Evolutionary conservation across 257 asterid species (phyloP), one percentile per base, ranked within the genome.

Genomic region (Solanum bulbocastanum): DNA sequence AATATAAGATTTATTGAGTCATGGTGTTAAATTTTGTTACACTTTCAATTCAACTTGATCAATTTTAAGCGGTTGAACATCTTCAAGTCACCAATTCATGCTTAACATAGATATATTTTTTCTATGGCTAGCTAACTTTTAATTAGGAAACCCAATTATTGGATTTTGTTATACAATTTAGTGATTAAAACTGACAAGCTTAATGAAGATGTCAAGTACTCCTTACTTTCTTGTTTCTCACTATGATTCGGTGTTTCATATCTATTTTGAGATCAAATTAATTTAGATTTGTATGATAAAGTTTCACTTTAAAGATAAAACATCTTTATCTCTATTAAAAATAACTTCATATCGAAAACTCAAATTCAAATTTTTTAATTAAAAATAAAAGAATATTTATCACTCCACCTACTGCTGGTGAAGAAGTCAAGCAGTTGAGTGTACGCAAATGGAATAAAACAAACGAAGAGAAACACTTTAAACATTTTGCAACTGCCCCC

Each of bases 311-410:
- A n/a, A 62, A 23, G 15, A 10, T 62, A 62, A 62, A 60, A 23
- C 0, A 2, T 62, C 8, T n/a, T 62, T 62, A 62, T 2, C 2
- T 62, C 4, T n/a, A 62, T 0, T n/a, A 62, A 62, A n/a, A 62
- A 5, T 4, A 62, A n/a, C 0, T n/a, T 0, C 1, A 62, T 62
- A 62, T n/a, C 8, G 0, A 10, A 1, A 65, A 65, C 0, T 5
- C 1, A 65, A n/a, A 65, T 65, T 0, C 1, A 23, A 62, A 62
- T 0, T 0, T 0, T n/a, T 2, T 62, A 11, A 11, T 65, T n/a
- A 65, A 65, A 2, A 65, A 65, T n/a, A n/a, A 10, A n/a, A 4
- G 0, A n/a, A 65, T 65, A 65, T 2, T 65, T 65, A 65, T n/a
- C 3, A 5, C 3, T n/a, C 30, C 7, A 62, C 13, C 3, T 4